phyloP scores from a whole-genome alignment of 2,329 filamentous ascomycete species.

The Teratosphaeria destructans region DNA sequence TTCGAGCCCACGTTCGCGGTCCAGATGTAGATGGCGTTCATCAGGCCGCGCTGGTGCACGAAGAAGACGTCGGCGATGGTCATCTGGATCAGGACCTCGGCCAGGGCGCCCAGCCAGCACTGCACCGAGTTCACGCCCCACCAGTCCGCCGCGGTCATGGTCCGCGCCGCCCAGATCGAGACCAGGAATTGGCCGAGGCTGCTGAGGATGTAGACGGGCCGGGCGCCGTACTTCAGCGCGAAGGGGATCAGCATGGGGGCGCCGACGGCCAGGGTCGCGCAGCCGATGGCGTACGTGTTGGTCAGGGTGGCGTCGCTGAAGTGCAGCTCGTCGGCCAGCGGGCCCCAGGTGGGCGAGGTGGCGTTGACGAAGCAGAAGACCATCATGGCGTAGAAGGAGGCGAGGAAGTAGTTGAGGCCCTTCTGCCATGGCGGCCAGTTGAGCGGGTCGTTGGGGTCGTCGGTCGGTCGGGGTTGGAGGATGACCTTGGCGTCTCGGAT shows the following conservation, averaged over 20 bases:
- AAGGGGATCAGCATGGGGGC: slow-evolving; percentile 41
- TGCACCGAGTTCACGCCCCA: slow-evolving; percentile 34
- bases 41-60: slow-evolving; percentile 34
- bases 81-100: slow-evolving; percentile 44
- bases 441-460: slow-evolving; percentile 25
- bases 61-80: slow-evolving; percentile 38
- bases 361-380: slow-evolving; percentile 34
- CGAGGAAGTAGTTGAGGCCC: slow-evolving; percentile 31
- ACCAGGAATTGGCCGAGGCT: slow-evolving; percentile 39
- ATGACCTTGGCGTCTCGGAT: slow-evolving; percentile 19
- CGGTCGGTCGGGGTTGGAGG: slow-evolving; percentile 29
- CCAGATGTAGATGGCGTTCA: slow-evolving; percentile 40
- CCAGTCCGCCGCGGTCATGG: slow-evolving; percentile 33
- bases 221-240: slow-evolving; percentile 41
- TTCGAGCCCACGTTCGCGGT: slow-evolving; percentile 26
- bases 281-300: slow-evolving; percentile 36
- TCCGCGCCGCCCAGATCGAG: slow-evolving; percentile 39
- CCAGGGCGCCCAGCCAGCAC: slow-evolving; percentile 38
- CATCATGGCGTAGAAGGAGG: slow-evolving; percentile 33
- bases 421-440: slow-evolving; percentile 38
- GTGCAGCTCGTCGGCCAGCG: slow-evolving; percentile 33
- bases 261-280: slow-evolving; percentile 38
- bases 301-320: slow-evolving; percentile 35
- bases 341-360: slow-evolving; percentile 34
- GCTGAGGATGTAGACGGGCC: slow-evolving; percentile 41